phyloP scores from a whole-genome alignment of 306 rosid species.

The Cicer bijugum region DNA sequence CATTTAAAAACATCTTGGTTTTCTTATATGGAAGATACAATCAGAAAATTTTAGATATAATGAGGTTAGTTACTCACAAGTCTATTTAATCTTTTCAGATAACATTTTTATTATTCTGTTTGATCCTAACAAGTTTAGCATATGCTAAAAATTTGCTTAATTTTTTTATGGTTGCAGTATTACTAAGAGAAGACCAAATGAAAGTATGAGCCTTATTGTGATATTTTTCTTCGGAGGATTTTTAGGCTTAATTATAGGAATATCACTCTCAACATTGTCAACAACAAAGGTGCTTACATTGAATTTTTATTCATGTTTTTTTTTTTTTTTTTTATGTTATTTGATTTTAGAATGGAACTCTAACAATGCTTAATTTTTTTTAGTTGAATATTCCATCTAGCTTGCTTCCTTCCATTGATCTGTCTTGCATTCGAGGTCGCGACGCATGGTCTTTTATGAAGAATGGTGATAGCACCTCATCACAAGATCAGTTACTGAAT shows the following conservation, averaged over 20 bases:
- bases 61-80: slow-evolving; percentile 81
- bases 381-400: slow-evolving; percentile 74
- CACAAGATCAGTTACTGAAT: slow-evolving; percentile 50
- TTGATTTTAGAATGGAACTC: slow-evolving; percentile 25
- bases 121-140: slow-evolving; percentile 13
- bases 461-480: slow-evolving; percentile 47
- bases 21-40: slow-evolving; percentile 47
- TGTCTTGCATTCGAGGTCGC: slow-evolving; percentile 50
- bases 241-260: slow-evolving; percentile 84
- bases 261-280: slow-evolving; percentile 73
- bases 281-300: slow-evolving; percentile 70
- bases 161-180: slow-evolving; percentile 58
- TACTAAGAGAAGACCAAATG: slow-evolving; percentile 68
- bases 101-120: slow-evolving; percentile 10
- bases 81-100: slow-evolving; percentile 41
- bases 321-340: background rate
- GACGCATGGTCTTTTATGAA: slow-evolving; percentile 43
- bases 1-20: slow-evolving; percentile 33
- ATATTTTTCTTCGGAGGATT: slow-evolving; percentile 74
- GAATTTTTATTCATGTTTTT: background rate
- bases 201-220: slow-evolving; percentile 70
- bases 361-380: slow-evolving; percentile 37
- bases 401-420: slow-evolving; percentile 65
- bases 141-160: slow-evolving; percentile 39
- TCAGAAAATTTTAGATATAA: slow-evolving; percentile 56